phyloP scores from a whole-genome alignment of 208 protist species.

The Phytomonas sp. region DNA sequence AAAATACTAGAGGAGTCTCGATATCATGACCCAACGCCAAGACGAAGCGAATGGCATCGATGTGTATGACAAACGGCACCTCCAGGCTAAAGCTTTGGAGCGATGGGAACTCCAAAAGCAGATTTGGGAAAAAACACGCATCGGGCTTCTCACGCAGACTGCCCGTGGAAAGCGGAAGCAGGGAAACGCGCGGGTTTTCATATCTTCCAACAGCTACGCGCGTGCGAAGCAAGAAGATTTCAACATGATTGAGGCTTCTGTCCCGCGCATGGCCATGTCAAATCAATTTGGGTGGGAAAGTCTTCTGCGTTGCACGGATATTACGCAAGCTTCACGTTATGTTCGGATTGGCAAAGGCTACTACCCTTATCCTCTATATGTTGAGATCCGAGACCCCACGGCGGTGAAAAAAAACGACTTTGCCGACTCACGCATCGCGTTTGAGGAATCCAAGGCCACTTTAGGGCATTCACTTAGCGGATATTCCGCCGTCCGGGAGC shows the following conservation, averaged over 20 bases:
- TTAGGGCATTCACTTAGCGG: conserved; percentile 5
- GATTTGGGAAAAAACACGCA: conserved; percentile 30
- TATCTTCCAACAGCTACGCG: conserved; percentile 18
- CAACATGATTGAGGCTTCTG: conserved; percentile 30
- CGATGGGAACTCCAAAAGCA: conserved; percentile 56
- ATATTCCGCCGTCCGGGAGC: conserved; percentile 12
- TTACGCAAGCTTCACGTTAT: conserved; percentile 26
- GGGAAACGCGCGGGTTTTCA: conserved; percentile 29
- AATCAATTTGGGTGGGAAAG: conserved; percentile 49
- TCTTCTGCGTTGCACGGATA: conserved; percentile 30
- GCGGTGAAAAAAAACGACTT: conserved; percentile 28
- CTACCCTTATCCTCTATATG: conserved; percentile 67
- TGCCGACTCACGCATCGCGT: conserved; percentile 43
- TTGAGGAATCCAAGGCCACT: conserved; percentile 12
- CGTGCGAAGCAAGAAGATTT: conserved; percentile 51
- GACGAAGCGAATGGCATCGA: neutral
- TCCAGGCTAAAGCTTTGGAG: conserved; percentile 56
- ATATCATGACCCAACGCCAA: neutral
- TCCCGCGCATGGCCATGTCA: conserved; percentile 17
- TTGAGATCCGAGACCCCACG: conserved; percentile 29
- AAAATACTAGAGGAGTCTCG: conserved; percentile 5
- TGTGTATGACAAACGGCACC: conserved; percentile 36
- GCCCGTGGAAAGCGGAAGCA: neutral
- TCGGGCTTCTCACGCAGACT: conserved; percentile 5
- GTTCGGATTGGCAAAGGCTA: conserved; percentile 52